Conservation (phyloP, 1,284 basidiomycete genomes). For the Golubevia pallescens region DNA sequence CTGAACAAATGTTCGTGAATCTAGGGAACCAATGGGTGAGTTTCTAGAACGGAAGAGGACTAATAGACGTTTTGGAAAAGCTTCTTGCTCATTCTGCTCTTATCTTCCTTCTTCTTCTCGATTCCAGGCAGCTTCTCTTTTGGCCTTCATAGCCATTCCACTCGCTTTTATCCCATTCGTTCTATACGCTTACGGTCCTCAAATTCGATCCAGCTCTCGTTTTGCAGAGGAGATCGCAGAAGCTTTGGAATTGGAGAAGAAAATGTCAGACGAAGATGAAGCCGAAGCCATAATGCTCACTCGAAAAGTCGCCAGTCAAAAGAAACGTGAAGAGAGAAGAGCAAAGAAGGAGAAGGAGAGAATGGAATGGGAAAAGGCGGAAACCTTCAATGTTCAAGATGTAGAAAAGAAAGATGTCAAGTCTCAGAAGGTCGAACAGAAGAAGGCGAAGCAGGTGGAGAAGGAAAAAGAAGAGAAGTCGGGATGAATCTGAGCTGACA, state of each 20-base stretch:
- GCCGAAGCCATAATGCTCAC: conserved; percentile 1
- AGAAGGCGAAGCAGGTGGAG: no score
- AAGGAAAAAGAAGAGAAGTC: no score
- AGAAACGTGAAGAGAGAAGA: not conserved
- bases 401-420: no score
- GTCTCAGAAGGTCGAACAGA: no score
- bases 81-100: not conserved
- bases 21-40: conserved; percentile 14
- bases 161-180: conserved; percentile 35
- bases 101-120: conserved; percentile 3
- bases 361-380: not conserved
- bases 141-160: conserved; percentile 36
- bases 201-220: conserved; percentile 28
- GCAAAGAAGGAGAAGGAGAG: not conserved
- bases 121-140: conserved; percentile 26
- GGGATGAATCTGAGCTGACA: no score
- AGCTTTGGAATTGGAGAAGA: conserved; percentile 18
- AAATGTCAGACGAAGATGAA: conserved; percentile 8
- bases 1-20: conserved; percentile 32
- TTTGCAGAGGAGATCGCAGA: conserved; percentile 36
- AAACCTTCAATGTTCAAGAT: not conserved
- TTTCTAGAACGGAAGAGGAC: not conserved
- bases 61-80: no score
- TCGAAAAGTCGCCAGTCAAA: not conserved
- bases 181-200: conserved; percentile 37